A percentile compares a stretch with the other conserved stretches of the same genome.
Evolutionary conservation across 352 stramenopile species (phyloP).

Genomic region (Pythium guiyangense): DNA sequence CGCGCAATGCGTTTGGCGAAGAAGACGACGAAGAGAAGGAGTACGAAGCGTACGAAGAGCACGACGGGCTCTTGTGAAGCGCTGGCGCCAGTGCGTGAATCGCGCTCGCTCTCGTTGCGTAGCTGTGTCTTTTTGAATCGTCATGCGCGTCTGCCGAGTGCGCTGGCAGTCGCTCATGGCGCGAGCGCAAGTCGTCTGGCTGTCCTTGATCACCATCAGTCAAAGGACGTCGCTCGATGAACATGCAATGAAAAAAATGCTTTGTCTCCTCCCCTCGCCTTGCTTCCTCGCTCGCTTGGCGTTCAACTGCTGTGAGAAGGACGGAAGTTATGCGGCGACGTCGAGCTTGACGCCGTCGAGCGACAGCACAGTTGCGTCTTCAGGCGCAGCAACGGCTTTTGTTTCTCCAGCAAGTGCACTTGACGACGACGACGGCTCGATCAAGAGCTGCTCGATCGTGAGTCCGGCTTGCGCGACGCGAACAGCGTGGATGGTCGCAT

Average conservation of each 20-base stretch:
- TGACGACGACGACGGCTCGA: conserved; percentile 12
- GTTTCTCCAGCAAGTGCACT: conserved; percentile 1
- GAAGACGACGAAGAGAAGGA: conserved; percentile 33
- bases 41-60: conserved; percentile 48
- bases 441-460: conserved; percentile 21
- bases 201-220: too few relatives aligned
- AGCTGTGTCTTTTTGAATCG: too few relatives aligned
- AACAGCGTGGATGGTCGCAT: conserved; percentile 29
- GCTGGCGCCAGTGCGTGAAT: neutral
- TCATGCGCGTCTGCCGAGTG: too few relatives aligned
- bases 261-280: neutral
- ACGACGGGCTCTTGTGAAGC: conserved; percentile 61
- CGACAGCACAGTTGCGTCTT: conserved; percentile 26
- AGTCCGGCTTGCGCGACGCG: conserved; percentile 42
- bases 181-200: too few relatives aligned
- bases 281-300: neutral
- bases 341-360: conserved; percentile 30
- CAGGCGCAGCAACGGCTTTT: conserved; percentile 12
- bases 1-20: conserved; percentile 15
- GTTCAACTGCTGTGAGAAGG: neutral
- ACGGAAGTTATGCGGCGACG: conserved; percentile 10
- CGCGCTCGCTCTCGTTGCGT: neutral
- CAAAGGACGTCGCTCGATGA: too few relatives aligned
- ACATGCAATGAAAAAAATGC: too few relatives aligned
- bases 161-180: too few relatives aligned